phyloP scores from a whole-genome alignment of 805 yeast genomes.

The Scheffersomyces coipomensis region DNA sequence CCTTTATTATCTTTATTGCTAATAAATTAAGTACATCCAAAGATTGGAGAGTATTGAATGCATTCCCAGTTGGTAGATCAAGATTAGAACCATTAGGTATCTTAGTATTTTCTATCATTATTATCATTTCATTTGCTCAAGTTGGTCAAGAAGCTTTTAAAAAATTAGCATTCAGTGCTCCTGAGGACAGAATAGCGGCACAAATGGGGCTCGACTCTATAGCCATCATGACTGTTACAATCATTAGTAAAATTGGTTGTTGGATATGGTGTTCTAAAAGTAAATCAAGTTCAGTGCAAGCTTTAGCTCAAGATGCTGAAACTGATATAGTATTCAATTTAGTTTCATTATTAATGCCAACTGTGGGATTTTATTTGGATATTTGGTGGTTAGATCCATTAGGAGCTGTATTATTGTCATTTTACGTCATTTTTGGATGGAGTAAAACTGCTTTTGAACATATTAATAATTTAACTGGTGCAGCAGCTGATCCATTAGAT shows the following conservation, averaged over 20 bases:
- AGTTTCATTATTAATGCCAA: constrained; percentile 70
- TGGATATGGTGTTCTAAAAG: constrained; percentile 63
- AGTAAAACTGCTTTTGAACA: constrained; percentile 64
- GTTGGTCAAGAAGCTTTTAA: constrained; percentile 65
- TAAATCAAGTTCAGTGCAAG: constrained; percentile 67
- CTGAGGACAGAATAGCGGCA: constrained; percentile 39
- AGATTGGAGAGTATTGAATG: constrained; percentile 45
- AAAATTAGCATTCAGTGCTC: constrained; percentile 35
- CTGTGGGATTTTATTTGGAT: constrained; percentile 49
- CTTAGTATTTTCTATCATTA: constrained; percentile 67
- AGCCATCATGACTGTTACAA: constrained; percentile 61
- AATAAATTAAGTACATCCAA: constrained; percentile 48
- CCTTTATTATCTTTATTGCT: constrained; percentile 66
- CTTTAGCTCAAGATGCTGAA: constrained; percentile 78
- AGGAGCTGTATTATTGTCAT: constrained; percentile 65
- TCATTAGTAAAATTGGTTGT: constrained; percentile 56
- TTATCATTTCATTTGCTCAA: constrained; percentile 68
- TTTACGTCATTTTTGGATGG: constrained; percentile 68
- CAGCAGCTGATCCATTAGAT: constrained; percentile 61
- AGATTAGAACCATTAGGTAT: constrained; percentile 80
- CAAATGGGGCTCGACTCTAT: constrained; percentile 50
- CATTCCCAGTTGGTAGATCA: constrained; percentile 69
- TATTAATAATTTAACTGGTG: constrained; percentile 72
- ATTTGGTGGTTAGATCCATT: constrained; percentile 74
- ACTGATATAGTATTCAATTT: constrained; percentile 75